Evolutionary conservation across 257 asterid genomes (phyloP), one percentile per base, ranked within the genome.

Genomic region (Echites panduratus): DNA sequence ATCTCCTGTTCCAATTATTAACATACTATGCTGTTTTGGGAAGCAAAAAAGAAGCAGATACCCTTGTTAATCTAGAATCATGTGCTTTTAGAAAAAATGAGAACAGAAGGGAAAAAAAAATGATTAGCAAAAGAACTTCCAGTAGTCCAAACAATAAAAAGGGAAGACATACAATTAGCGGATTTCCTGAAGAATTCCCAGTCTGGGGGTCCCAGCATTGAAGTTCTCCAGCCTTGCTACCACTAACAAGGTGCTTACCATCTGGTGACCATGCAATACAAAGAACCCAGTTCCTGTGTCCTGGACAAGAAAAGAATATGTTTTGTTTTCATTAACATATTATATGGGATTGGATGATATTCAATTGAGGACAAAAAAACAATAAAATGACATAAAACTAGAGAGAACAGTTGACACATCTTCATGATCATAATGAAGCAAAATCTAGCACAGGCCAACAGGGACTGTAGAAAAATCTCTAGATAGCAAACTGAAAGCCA

Each of bases 241-340:
- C 98, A 77, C 97, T 91, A 26, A 88, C 96, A 76, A 91, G 98
- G 83, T 89, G 81, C 68, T 84, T 87, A 76, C 97, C 89, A 81
- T 94, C 97, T 22, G 96, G 95, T 43, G 98, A 88, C 98, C 97
- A 94, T 62, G 98, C 93, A 79, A 94, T 90, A 79, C 88, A 88
- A 57, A 94, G 97, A 76, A 91, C 97, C 96, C 97, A 94, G 80
- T 91, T 94, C 81, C 76, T 88, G 82, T 94, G 97, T 66, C 98
- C 98, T 94, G 79, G 63, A 73, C 70, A 79, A 47, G 64, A 73
- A 70, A n/a, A n/a, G n/a, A n/a, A n/a, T n/a, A n/a, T n/a, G n/a
- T 54, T 54, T 22, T 8, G 5, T 54, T 54, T 53, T 54, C 4
- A 54, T 10, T 9, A 8, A 54, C 32, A 54, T 32, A n/a, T 54